A percentile compares a stretch with the other conserved stretches of the same genome.
These are phyloP conservation scores for Escallonia herrerae DNA, from an alignment of 129 eudicot species.

Conservation along the genomic window DNA sequence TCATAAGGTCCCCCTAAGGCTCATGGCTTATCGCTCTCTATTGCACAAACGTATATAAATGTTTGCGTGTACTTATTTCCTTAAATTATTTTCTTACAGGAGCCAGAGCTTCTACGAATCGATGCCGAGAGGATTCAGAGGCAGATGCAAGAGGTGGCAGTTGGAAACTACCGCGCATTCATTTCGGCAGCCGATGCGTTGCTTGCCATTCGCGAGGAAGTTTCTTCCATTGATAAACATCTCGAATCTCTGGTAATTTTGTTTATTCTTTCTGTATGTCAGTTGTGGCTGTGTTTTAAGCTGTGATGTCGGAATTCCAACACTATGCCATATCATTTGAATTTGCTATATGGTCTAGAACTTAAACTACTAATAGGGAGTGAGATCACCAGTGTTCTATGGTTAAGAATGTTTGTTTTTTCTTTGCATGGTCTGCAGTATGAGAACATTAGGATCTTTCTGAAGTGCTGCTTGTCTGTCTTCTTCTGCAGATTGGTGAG, in stretches of 20 bases:
- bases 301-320: background rate
- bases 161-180: slow-evolving; percentile 85
- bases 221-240: slow-evolving; percentile 77
- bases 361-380: too few species aligned
- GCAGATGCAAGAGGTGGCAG: slow-evolving; percentile 99
- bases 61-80: background rate
- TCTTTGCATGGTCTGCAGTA: too few species aligned
- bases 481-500: slow-evolving; percentile 69
- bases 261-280: background rate
- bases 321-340: too few species aligned
- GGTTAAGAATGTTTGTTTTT: too few species aligned
- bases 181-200: slow-evolving; percentile 93
- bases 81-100: slow-evolving; percentile 24
- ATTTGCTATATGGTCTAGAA: too few species aligned
- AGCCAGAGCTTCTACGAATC: slow-evolving; percentile 93
- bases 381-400: too few species aligned
- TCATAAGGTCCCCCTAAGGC: slow-evolving; percentile 43
- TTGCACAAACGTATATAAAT: background rate
- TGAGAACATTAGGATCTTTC: too few species aligned
- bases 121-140: slow-evolving; percentile 93
- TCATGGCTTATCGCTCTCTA: background rate
- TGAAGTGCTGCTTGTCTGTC: background rate
- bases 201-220: slow-evolving; percentile 66
- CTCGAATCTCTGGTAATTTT: slow-evolving; percentile 69
- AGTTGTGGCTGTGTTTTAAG: background rate